phyloP scores from a whole-genome alignment of 441 rosid genomes.

The Erodium texanum region DNA sequence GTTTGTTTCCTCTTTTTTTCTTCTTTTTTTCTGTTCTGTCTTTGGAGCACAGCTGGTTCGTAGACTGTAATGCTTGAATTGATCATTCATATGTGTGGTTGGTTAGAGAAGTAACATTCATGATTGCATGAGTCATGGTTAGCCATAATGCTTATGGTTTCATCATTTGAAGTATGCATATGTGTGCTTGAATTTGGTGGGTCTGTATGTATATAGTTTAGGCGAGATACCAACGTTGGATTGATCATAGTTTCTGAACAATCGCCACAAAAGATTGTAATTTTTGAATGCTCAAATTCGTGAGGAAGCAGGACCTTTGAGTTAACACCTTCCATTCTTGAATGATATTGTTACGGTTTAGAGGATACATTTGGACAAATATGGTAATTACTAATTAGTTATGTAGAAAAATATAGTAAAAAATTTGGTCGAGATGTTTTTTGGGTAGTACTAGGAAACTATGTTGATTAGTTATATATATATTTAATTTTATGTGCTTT shows the following conservation, averaged over 20 bases:
- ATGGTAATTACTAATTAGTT: neutral
- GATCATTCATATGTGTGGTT: neutral
- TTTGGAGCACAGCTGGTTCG: neutral
- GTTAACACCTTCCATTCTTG: neutral
- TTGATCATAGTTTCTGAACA: neutral
- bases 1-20: too few relatives aligned
- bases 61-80: neutral
- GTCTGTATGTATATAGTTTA: neutral
- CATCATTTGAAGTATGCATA: neutral
- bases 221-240: neutral
- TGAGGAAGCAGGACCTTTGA: neutral
- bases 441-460: neutral
- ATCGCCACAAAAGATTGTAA: neutral
- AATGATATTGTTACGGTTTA: neutral
- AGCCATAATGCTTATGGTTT: neutral
- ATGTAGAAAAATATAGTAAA: neutral
- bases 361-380: neutral
- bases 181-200: neutral
- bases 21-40: too few relatives aligned
- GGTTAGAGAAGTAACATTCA: neutral
- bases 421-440: neutral
- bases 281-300: neutral
- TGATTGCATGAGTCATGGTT: neutral
- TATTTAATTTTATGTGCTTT: conserved; percentile 9
- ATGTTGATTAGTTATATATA: neutral